Evolutionary conservation across 768 basidiomycete genomes (phyloP), one percentile per base, ranked within the genome.

Genomic region (Cystobasidium ongulense): DNA sequence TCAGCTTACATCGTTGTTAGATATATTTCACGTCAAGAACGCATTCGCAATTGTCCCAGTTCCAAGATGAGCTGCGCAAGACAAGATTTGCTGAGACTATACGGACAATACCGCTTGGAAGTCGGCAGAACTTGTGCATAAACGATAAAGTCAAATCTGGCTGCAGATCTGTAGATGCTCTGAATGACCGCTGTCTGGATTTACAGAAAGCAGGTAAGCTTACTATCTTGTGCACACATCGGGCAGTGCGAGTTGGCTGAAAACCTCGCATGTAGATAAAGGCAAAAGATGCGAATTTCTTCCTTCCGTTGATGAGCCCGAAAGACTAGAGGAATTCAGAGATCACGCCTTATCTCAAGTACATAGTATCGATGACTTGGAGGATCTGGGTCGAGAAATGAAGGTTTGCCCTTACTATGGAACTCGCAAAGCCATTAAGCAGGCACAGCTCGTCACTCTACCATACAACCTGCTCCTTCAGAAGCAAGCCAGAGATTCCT

Each of bases 21-120:
- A 88, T 98, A 74, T 96, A 87, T 80, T 96, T 94, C 79, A 90
- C 94, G 0, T 98, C 96, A 0, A 85, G 95, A 36, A 99, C 95
- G 0, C 95, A 99, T 81, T 94, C 94, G 0, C 95, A 99, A 78
- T 86, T 99, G 1, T 85, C 92, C 1, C 95, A 99, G 80, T 85
- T 98, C 1, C 84, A 93, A 21, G 88, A 89, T 1, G 96, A 99
- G 79, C 83, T 97, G 11, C 85, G 83, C 46, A 89, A 87, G 77
- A 85, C 95, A 84, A 84, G 75, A 80, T 93, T 79, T 80, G 81
- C 21, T 71, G 78, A 25, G 43, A 71, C 82, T 75, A 80, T 82
- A 21, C 87, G 92, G 33, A 84, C 88, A 0, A 90, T 96, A n/a
- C 86, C 93, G 21, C 85, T 99, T 10, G 94, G 90, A 0, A 91